These are phyloP conservation scores for Russula lepida DNA, from an alignment of 768 basidiomycete species.

Conservation along the genomic window DNA sequence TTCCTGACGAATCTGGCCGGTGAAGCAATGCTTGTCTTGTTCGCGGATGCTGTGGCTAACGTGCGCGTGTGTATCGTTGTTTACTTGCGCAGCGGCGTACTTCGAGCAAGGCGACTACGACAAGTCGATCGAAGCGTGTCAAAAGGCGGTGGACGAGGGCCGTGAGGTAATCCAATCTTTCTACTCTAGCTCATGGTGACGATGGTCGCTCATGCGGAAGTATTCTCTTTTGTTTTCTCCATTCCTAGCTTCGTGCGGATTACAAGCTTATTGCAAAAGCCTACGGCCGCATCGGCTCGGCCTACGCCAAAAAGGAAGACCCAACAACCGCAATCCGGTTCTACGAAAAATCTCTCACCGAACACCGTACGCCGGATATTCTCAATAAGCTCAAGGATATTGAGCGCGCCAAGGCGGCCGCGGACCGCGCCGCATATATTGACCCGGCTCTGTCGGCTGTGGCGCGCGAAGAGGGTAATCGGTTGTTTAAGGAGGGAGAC, in stretches of 20 bases:
- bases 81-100: slow-evolving; percentile 57
- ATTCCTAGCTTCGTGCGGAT: slow-evolving; percentile 68
- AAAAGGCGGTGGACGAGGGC: slow-evolving; percentile 96
- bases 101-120: slow-evolving; percentile 92
- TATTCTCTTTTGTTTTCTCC: not conserved
- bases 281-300: slow-evolving; percentile 78
- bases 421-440: slow-evolving; percentile 75
- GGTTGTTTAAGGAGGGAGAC: slow-evolving; percentile 84
- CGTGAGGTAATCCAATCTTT: slow-evolving; percentile 46
- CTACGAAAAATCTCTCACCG: slow-evolving; percentile 88
- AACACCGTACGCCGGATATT: slow-evolving; percentile 92
- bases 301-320: slow-evolving; percentile 79
- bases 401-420: slow-evolving; percentile 72
- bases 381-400: slow-evolving; percentile 81
- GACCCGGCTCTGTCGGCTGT: slow-evolving; percentile 73
- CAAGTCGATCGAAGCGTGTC: slow-evolving; percentile 82
- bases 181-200: not conserved
- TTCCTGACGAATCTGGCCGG: slow-evolving; percentile 88
- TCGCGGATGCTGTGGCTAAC: not conserved
- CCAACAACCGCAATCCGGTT: slow-evolving; percentile 73
- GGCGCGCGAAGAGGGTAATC: slow-evolving; percentile 90
- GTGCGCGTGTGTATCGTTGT: not conserved
- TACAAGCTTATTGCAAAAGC: slow-evolving; percentile 96
- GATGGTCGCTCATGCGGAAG: not conserved
- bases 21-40: slow-evolving; percentile 27